Evolutionary conservation across 2,329 filamentous ascomycete species (phyloP).

Genomic region (Botrytis sinoallii): DNA sequence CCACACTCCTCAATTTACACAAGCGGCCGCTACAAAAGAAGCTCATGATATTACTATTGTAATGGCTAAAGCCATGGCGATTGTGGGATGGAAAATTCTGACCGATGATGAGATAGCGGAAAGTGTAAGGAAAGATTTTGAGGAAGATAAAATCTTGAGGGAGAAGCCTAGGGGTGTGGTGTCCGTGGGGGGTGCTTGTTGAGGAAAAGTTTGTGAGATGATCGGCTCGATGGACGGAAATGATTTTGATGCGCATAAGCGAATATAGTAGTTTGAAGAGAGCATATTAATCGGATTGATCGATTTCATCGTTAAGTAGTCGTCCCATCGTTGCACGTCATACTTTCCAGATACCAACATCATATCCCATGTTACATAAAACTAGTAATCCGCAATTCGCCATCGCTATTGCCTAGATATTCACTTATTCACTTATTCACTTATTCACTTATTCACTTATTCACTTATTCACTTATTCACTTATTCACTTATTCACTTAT

Average conservation of each 20-base stretch:
- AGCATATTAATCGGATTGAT: neutral
- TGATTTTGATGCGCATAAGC: neutral
- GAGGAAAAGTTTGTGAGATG: neutral
- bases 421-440: neutral
- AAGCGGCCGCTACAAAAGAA: slow-evolving; percentile 34
- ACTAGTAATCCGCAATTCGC: neutral
- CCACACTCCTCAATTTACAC: slow-evolving; percentile 48
- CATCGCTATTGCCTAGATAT: neutral
- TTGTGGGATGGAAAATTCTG: slow-evolving; percentile 48
- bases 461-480: too few species aligned
- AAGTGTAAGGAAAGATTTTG: slow-evolving; percentile 44
- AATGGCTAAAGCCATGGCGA: slow-evolving; percentile 38
- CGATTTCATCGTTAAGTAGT: neutral
- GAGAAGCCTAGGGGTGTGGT: neutral
- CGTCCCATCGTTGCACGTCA: neutral
- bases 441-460: too few species aligned
- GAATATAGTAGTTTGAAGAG: neutral
- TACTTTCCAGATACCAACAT: neutral
- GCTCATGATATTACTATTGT: slow-evolving; percentile 29
- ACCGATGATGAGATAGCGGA: slow-evolving; percentile 43
- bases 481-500: too few species aligned
- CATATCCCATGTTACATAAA: neutral
- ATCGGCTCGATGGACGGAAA: too few species aligned
- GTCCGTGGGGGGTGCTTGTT: neutral
- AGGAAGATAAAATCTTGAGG: slow-evolving; percentile 24